Percentiles rank a stretch among this genome's conserved stretches.
Conservation (phyloP, 768 basidiomycete species). For the Suillus decipiens region DNA sequence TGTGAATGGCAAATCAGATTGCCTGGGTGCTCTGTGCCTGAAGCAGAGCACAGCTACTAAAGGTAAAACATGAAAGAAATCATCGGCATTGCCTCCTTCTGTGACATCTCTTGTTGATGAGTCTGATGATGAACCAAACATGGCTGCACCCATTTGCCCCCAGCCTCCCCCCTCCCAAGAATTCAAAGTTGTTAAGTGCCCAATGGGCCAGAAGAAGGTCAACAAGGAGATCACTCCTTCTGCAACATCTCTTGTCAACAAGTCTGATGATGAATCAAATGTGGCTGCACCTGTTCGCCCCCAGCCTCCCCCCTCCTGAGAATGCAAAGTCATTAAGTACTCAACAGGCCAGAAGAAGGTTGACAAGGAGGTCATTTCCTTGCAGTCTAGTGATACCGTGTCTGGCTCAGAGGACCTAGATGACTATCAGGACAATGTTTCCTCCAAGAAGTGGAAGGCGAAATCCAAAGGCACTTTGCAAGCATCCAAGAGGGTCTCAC, state of each 20-base stretch:
- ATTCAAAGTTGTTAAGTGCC: background rate
- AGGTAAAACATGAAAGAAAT: background rate
- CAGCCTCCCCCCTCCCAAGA: background rate
- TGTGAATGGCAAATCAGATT: background rate
- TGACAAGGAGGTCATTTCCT: background rate
- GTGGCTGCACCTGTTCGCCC: background rate
- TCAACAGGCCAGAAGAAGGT: background rate
- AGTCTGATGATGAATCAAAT: background rate
- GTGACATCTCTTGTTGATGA: background rate
- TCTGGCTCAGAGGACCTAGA: background rate
- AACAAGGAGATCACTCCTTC: background rate
- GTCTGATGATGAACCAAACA: background rate
- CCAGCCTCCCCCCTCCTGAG: background rate
- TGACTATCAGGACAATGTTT: background rate
- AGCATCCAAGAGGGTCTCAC: conserved; percentile 1
- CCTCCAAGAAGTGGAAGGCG: background rate
- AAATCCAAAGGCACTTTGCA: background rate
- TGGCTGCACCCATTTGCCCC: background rate
- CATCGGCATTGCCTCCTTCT: background rate
- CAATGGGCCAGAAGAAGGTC: background rate
- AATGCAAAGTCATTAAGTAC: background rate
- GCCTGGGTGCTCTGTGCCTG: background rate
- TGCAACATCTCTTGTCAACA: background rate
- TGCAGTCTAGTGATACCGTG: background rate
- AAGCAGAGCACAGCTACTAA: background rate